Evolutionary conservation across 495 filamentous ascomycete species (phyloP), one percentile per base, ranked within the genome.

Genomic region (Rhizodiscina lignyota): DNA sequence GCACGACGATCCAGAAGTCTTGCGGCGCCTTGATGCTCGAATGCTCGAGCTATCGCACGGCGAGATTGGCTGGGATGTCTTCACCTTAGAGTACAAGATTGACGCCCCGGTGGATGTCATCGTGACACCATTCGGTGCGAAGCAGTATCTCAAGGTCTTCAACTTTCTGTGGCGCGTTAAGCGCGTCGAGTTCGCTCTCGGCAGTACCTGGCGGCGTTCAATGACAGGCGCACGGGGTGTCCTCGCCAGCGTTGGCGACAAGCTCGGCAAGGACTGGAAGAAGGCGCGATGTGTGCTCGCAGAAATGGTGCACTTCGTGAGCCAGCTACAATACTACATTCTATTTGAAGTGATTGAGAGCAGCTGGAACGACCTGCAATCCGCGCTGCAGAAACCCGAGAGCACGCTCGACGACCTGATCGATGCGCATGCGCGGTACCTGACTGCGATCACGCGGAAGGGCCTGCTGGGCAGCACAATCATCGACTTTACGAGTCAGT

Each of bases 161-260:
- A 99, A 99, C 54, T 94, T 99, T 55, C 73, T 99, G 3, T 99
- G 91, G 91, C 81, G 91, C 36, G 75, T 96, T 45, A 99, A 99
- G 56, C 77, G 91, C 30, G 87, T 99, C 33, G 91, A 96, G 51
- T 99, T 96, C 53, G 83, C 80, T 0, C 68, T 99, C 0, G 68
- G 71, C 15, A 83, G 79, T 26, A 85, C 82, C 27, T 99, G 91
- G 91, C 74, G 85, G 34, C 83, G 86, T 40, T 91, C 78, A 58
- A 96, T 94, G 78, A 96, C 91, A 1, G 91, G 91, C 37, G 75
- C 89, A 16, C 64, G 91, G 38, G 85, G 87, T 17, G 84, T 96
- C 0, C 73, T 99, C n/a, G 76, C 75, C 30, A 77, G 71, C 16
- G 69, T 80, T n/a, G 70, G 83, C 29, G 72, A 80, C 38, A 68